These are phyloP conservation scores for Jaapia argillacea DNA, from an alignment of 768 basidiomycete genomes.

Conservation along the genomic window DNA sequence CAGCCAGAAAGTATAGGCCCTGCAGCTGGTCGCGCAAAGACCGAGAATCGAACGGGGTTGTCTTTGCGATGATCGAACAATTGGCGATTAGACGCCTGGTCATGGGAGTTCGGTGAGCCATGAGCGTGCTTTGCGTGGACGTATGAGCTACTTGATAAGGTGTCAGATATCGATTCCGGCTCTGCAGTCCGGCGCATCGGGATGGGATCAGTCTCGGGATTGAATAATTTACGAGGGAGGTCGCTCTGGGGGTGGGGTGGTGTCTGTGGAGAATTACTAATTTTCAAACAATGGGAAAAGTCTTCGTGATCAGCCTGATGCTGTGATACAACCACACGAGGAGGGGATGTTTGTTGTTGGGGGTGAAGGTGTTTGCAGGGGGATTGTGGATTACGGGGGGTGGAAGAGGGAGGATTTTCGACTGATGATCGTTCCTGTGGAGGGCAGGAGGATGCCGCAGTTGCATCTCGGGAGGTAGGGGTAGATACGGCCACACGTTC, in stretches of 20 bases:
- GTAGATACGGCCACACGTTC: too few relatives aligned
- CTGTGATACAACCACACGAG: conserved; percentile 25
- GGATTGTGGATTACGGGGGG: conserved; percentile 18
- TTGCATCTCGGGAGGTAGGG: too few relatives aligned
- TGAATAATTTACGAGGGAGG: conserved; percentile 45
- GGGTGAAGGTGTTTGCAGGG: conserved; percentile 19
- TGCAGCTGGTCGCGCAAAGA: conserved; percentile 39
- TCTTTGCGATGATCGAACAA: conserved; percentile 88
- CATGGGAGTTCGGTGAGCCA: conserved; percentile 26
- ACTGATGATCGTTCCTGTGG: not conserved
- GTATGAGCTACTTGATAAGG: conserved; percentile 37
- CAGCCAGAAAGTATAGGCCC: conserved; percentile 23
- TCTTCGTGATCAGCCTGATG: conserved; percentile 59
- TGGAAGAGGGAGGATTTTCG: conserved; percentile 12
- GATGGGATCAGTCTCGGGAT: conserved; percentile 62
- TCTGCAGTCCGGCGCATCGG: conserved; percentile 51
- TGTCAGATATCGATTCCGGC: conserved; percentile 55
- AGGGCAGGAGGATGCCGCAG: too few relatives aligned
- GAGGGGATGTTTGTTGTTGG: conserved; percentile 15
- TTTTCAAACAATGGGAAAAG: conserved; percentile 62
- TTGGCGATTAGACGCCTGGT: conserved; percentile 28
- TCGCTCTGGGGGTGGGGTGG: conserved; percentile 18
- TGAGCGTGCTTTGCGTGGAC: conserved; percentile 18
- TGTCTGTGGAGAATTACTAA: conserved; percentile 37
- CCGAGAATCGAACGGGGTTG: conserved; percentile 80